phyloP scores from a whole-genome alignment of 2,329 filamentous ascomycete species.

The Ciborinia camelliae region DNA sequence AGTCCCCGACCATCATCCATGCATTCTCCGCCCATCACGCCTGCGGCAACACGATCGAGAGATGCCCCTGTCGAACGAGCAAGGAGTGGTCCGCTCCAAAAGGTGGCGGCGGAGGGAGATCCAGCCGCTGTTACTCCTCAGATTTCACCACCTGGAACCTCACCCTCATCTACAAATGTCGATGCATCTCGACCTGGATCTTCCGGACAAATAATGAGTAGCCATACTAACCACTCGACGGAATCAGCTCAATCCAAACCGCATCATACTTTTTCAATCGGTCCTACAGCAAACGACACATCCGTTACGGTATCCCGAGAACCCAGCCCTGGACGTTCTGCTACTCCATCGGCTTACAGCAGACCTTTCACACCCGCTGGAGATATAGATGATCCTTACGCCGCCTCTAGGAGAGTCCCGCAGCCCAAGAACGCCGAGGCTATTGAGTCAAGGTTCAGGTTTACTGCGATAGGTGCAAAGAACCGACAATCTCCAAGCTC shows the following conservation, averaged over 20 bases:
- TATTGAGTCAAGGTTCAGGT: constrained; percentile 81
- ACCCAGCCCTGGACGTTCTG: constrained; percentile 60
- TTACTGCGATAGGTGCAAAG: constrained; percentile 63
- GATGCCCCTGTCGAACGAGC: constrained; percentile 42
- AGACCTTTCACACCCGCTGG: constrained; percentile 76
- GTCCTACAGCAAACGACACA: constrained; percentile 38
- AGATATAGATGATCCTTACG: constrained; percentile 80
- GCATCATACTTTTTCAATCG: constrained; percentile 36
- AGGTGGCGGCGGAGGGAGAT: constrained; percentile 40
- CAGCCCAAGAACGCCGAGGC: constrained; percentile 62
- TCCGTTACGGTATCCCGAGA: constrained; percentile 59
- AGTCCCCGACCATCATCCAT: constrained; percentile 68
- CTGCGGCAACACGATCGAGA: constrained; percentile 67
- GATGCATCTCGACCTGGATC: constrained; percentile 37
- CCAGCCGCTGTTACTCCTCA: constrained; percentile 64
- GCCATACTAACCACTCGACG: constrained; percentile 28
- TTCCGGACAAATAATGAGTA: constrained; percentile 33
- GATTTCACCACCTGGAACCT: constrained; percentile 56
- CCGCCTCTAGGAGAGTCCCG: constrained; percentile 73
- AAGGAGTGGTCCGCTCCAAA: constrained; percentile 38
- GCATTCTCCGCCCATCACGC: constrained; percentile 86
- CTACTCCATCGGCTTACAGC: constrained; percentile 62
- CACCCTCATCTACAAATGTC: constrained; percentile 39
- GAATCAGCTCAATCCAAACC: constrained; percentile 27
- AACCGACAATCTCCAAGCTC: constrained; percentile 56